Conservation (phyloP, 371 early-diverging fungal species). For the Phascolomyces articulosus region DNA sequence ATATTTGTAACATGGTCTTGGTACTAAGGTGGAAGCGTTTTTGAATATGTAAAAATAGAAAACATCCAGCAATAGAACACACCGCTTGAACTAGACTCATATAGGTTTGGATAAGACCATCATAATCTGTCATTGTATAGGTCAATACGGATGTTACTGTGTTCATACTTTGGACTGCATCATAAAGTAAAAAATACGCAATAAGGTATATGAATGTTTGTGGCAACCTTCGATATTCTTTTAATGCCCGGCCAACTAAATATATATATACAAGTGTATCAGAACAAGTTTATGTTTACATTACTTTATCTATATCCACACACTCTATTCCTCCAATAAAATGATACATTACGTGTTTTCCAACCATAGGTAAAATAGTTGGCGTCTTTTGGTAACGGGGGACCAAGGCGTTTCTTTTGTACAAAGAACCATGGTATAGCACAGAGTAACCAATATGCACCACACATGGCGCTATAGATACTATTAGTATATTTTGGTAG, state of each 20-base stretch:
- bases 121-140: constrained; percentile 33
- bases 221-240: constrained; percentile 42
- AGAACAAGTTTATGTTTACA: too few species aligned
- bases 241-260: constrained; percentile 29
- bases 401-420: constrained; percentile 33
- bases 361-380: constrained; percentile 42
- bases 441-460: constrained; percentile 34
- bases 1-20: constrained; percentile 34
- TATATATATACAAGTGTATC: background rate
- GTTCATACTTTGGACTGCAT: constrained; percentile 49
- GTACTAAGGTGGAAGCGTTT: constrained; percentile 30
- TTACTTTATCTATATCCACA: too few species aligned
- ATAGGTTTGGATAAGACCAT: constrained; percentile 30
- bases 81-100: constrained; percentile 32
- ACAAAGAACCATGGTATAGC: constrained; percentile 44
- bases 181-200: constrained; percentile 43
- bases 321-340: too few species aligned
- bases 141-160: constrained; percentile 34
- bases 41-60: constrained; percentile 38
- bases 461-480: constrained; percentile 41
- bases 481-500: constrained; percentile 19
- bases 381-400: constrained; percentile 28
- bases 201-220: constrained; percentile 44
- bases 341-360: constrained; percentile 24
- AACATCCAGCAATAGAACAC: constrained; percentile 44